Percentiles rank a stretch among this genome's conserved stretches.
Conservation (phyloP, 2,329 filamentous ascomycete species). For the Nothomitra cinnamomea region DNA sequence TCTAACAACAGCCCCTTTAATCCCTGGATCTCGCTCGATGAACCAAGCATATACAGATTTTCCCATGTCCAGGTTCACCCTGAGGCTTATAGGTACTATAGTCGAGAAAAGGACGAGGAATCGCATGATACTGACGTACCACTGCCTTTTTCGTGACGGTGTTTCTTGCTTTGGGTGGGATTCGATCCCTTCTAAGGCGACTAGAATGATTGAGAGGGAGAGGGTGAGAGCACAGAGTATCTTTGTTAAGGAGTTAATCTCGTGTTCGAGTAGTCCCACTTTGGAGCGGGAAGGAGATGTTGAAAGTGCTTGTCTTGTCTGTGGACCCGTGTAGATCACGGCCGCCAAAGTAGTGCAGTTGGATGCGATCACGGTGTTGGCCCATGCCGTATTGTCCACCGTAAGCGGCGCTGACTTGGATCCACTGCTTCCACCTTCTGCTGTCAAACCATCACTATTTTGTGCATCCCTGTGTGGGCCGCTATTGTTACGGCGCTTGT, state of each 20-base stretch:
- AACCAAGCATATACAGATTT: conserved; percentile 94
- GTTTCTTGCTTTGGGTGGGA: conserved; percentile 7
- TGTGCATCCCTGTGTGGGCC: background rate
- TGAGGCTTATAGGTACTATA: conserved; percentile 90
- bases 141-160: conserved; percentile 42
- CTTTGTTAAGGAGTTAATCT: conserved; percentile 94
- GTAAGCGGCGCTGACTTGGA: conserved; percentile 53
- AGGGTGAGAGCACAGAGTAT: conserved; percentile 84
- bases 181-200: conserved; percentile 70
- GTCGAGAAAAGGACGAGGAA: conserved; percentile 98
- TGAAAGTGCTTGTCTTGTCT: conserved; percentile 85
- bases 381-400: conserved; percentile 98
- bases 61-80: conserved; percentile 92
- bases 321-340: conserved; percentile 84
- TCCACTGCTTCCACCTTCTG: background rate
- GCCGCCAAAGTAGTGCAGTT: conserved; percentile 77
- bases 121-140: conserved; percentile 97
- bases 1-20: conserved; percentile 79
- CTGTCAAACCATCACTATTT: no score
- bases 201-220: conserved; percentile 69
- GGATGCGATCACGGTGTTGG: conserved; percentile 90
- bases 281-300: conserved; percentile 87
- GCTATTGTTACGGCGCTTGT: conserved; percentile 18
- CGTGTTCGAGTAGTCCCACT: conserved; percentile 79
- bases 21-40: conserved; percentile 80